Evolutionary conservation across 2,329 filamentous ascomycete genomes (phyloP).

Genomic region (Celoporthe dispersa): DNA sequence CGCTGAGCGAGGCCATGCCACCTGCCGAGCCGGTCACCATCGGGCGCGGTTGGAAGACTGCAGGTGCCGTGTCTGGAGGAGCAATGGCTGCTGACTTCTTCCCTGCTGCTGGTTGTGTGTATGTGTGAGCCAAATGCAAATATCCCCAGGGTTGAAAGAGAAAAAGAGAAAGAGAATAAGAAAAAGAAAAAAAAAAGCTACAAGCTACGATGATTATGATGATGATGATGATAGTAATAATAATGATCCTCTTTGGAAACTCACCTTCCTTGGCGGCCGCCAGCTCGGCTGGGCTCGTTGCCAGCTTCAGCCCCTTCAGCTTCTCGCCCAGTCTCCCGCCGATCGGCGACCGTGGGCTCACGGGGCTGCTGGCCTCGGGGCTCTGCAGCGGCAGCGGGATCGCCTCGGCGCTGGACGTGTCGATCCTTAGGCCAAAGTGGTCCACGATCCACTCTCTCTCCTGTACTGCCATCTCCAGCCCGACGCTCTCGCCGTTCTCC

Average conservation of each 20-base stretch:
- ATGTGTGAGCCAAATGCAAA: conserved; percentile 38
- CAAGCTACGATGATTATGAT: background rate
- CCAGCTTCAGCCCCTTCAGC: conserved; percentile 76
- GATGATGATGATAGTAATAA: background rate
- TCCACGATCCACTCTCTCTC: conserved; percentile 86
- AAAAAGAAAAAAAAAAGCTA: background rate
- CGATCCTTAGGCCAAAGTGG: conserved; percentile 70
- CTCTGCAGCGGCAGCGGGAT: conserved; percentile 32
- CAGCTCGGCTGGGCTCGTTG: conserved; percentile 71
- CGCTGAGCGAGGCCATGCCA: conserved; percentile 45
- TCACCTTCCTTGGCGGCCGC: conserved; percentile 57
- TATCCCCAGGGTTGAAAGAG: background rate
- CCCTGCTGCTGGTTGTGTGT: conserved; percentile 8
- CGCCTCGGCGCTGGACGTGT: conserved; percentile 37
- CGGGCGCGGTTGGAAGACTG: conserved; percentile 55
- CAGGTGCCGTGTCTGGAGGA: conserved; percentile 50
- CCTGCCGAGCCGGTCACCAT: conserved; percentile 29
- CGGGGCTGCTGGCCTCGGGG: conserved; percentile 36
- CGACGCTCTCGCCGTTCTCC: conserved; percentile 79
- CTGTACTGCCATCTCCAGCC: conserved; percentile 79
- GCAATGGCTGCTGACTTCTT: conserved; percentile 32
- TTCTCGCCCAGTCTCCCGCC: conserved; percentile 78
- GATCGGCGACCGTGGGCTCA: conserved; percentile 59
- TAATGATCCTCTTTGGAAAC: conserved; percentile 25
- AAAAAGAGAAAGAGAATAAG: no score